Conservation (phyloP, 805 yeast species). For the Kodamaea lidongshanica region DNA sequence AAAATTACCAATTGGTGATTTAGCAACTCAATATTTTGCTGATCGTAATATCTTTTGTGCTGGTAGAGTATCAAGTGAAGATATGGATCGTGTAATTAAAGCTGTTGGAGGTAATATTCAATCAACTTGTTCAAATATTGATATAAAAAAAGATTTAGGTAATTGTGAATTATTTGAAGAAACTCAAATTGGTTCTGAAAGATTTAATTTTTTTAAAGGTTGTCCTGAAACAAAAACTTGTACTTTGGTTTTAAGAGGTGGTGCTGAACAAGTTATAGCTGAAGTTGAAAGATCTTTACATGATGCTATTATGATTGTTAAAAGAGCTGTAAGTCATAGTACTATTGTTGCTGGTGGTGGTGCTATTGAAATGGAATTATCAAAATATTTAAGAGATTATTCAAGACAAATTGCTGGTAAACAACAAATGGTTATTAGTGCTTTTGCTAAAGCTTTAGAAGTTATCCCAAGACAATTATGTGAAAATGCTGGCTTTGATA, state of each 20-base stretch:
- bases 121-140: slow-evolving; percentile 64
- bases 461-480: slow-evolving; percentile 95
- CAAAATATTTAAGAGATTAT: slow-evolving; percentile 79
- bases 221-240: slow-evolving; percentile 91
- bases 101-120: slow-evolving; percentile 94
- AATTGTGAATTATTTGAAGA: slow-evolving; percentile 85
- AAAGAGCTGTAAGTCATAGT: slow-evolving; percentile 84
- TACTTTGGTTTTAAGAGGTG: slow-evolving; percentile 90
- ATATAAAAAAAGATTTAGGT: slow-evolving; percentile 61
- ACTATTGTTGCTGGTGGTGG: slow-evolving; percentile 98
- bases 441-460: slow-evolving; percentile 92
- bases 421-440: slow-evolving; percentile 87
- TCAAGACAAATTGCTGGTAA: slow-evolving; percentile 89
- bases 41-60: slow-evolving; percentile 96
- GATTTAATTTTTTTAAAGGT: slow-evolving; percentile 89
- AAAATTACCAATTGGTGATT: slow-evolving; percentile 93
- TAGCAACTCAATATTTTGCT: slow-evolving; percentile 98
- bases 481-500: slow-evolving; percentile 98
- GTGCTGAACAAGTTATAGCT: slow-evolving; percentile 96
- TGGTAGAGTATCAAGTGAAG: slow-evolving; percentile 85
- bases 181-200: slow-evolving; percentile 90
- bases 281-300: slow-evolving; percentile 97
- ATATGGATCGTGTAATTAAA: slow-evolving; percentile 83
- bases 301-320: slow-evolving; percentile 98
- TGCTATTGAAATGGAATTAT: slow-evolving; percentile 96